A percentile compares a stretch with the other conserved stretches of the same genome.
These are phyloP conservation scores for Pseudonitzschia pungens DNA, from an alignment of 108 stramenopile species.

Conservation along the genomic window DNA sequence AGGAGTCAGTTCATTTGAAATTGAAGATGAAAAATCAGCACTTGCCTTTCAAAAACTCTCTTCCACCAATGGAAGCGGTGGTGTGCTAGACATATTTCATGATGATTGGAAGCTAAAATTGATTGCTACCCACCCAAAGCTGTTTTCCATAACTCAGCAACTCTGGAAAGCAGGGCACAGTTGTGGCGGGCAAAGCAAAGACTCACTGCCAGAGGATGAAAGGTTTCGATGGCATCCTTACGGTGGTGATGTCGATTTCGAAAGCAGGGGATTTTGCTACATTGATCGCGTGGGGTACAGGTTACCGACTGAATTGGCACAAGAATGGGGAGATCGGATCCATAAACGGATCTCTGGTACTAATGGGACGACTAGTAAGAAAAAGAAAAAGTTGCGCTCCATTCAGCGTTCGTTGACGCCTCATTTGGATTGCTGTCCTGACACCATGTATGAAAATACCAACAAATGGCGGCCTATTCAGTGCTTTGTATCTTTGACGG, in stretches of 20 bases:
- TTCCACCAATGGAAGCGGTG: slow-evolving; percentile 86
- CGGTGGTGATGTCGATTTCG: slow-evolving; percentile 63
- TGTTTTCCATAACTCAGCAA: slow-evolving; percentile 69
- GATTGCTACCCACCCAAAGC: slow-evolving; percentile 57
- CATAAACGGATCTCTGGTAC: not conserved
- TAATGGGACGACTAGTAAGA: slow-evolving; percentile 24
- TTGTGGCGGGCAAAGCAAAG: slow-evolving; percentile 49
- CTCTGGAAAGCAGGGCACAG: slow-evolving; percentile 82
- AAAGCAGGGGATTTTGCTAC: slow-evolving; percentile 64
- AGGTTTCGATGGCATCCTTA: slow-evolving; percentile 74
- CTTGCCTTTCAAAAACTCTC: slow-evolving; percentile 44
- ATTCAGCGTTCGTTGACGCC: slow-evolving; percentile 91
- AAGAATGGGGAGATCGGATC: slow-evolving; percentile 48
- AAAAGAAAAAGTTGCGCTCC: slow-evolving; percentile 43
- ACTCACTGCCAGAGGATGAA: slow-evolving; percentile 26
- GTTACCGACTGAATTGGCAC: slow-evolving; percentile 67
- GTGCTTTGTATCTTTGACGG: slow-evolving; percentile 86
- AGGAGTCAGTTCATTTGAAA: slow-evolving; percentile 37
- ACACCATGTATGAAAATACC: slow-evolving; percentile 45
- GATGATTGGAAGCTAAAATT: slow-evolving; percentile 74
- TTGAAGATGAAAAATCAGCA: slow-evolving; percentile 43
- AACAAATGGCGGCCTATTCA: slow-evolving; percentile 93
- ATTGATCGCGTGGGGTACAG: slow-evolving; percentile 91
- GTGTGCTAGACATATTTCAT: slow-evolving; percentile 91
- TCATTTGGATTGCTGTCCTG: slow-evolving; percentile 94